These are phyloP conservation scores for Urtica urens DNA, from an alignment of 306 rosid genomes.

Conservation along the genomic window DNA sequence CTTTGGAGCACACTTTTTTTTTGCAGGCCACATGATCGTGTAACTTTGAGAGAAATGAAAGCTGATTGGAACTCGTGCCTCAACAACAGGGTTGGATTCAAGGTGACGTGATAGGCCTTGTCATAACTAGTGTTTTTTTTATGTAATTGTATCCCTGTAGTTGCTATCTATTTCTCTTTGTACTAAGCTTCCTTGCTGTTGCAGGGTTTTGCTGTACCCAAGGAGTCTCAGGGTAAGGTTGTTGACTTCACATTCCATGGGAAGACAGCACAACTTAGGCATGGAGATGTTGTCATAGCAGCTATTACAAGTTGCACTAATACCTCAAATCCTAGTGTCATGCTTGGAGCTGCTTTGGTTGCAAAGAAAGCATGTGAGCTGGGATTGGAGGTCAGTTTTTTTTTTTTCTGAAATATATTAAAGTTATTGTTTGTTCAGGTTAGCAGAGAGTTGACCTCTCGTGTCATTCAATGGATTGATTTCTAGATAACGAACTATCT, in stretches of 20 bases:
- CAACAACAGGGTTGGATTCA: slow-evolving; percentile 84
- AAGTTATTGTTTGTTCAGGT: not conserved
- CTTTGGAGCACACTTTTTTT: slow-evolving; percentile 13
- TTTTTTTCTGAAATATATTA: slow-evolving; percentile 14
- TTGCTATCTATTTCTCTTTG: slow-evolving; percentile 16
- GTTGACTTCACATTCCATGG: slow-evolving; percentile 58
- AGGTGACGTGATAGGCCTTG: too few species aligned
- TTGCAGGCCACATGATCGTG: slow-evolving; percentile 94
- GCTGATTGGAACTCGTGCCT: slow-evolving; percentile 89
- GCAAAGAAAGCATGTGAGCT: slow-evolving; percentile 95
- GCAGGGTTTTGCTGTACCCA: slow-evolving; percentile 88
- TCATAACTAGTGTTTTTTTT: too few species aligned
- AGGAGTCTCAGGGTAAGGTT: slow-evolving; percentile 60
- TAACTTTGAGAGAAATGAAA: slow-evolving; percentile 84
- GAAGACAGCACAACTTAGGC: slow-evolving; percentile 68
- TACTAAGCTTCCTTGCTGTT: slow-evolving; percentile 16
- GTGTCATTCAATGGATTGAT: too few species aligned
- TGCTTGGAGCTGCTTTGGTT: slow-evolving; percentile 98
- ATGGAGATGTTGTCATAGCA: slow-evolving; percentile 93
- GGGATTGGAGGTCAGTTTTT: slow-evolving; percentile 76
- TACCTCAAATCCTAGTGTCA: slow-evolving; percentile 98
- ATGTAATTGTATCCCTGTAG: not conserved
- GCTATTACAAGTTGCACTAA: slow-evolving; percentile 99
- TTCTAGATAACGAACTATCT: too few species aligned
- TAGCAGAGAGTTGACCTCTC: too few species aligned